Percentiles rank a stretch among this genome's conserved stretches.
Conservation (phyloP, 805 yeast genomes). For the Sugiyamaella qingdaonensis region DNA sequence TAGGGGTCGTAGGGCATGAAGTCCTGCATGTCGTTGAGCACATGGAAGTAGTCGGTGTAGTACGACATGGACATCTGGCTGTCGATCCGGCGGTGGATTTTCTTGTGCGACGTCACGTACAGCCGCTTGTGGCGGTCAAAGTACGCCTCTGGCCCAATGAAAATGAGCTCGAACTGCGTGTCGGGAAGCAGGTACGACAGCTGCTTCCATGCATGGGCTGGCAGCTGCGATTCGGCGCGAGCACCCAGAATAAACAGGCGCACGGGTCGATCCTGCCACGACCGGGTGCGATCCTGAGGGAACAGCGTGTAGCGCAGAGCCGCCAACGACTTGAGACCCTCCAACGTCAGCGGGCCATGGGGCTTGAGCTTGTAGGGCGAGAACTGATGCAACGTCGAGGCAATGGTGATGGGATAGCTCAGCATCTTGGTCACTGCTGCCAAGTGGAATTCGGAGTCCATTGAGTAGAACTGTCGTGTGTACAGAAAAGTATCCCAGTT, state of each 20-base stretch:
- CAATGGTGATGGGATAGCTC: constrained; percentile 89
- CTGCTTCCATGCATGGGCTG: constrained; percentile 95
- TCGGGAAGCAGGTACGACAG: constrained; percentile 80
- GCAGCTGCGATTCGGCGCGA: constrained; percentile 87
- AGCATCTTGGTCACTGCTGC: constrained; percentile 94
- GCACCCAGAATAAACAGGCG: constrained; percentile 89
- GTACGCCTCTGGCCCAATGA: constrained; percentile 89
- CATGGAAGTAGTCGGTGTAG: constrained; percentile 90
- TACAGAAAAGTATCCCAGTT: constrained; percentile 93
- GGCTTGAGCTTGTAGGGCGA: constrained; percentile 82
- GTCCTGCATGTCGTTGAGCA: constrained; percentile 85
- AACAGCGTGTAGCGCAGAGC: constrained; percentile 88
- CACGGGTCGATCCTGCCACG: constrained; percentile 79
- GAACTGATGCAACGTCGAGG: constrained; percentile 72
- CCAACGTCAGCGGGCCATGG: constrained; percentile 82
- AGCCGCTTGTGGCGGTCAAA: constrained; percentile 68
- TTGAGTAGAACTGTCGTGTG: constrained; percentile 86
- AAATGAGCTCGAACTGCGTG: constrained; percentile 77
- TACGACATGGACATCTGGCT: constrained; percentile 67
- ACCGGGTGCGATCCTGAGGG: constrained; percentile 57
- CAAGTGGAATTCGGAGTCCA: constrained; percentile 94
- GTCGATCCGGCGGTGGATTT: constrained; percentile 64
- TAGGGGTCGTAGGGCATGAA: constrained; percentile 98
- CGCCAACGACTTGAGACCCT: constrained; percentile 89
- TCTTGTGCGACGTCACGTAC: constrained; percentile 49